phyloP scores from a whole-genome alignment of 768 basidiomycete genomes.

The Collybia mongolica region DNA sequence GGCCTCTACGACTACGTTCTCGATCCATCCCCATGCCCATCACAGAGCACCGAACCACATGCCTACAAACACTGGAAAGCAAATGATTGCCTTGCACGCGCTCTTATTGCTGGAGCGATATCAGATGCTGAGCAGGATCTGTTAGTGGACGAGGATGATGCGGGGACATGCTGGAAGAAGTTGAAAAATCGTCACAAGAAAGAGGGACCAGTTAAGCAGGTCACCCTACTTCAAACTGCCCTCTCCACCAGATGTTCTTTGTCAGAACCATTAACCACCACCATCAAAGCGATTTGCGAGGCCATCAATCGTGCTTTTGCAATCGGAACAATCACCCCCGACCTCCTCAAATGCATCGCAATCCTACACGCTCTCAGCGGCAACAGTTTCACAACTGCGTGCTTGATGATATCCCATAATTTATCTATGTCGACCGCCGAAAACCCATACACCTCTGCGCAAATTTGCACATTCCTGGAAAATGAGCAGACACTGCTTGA shows the following conservation, averaged over 20 bases:
- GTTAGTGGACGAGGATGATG: neutral
- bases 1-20: neutral
- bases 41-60: neutral
- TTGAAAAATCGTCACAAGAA: constrained; percentile 7
- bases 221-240: constrained; percentile 12
- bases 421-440: constrained; percentile 6
- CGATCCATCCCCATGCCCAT: neutral
- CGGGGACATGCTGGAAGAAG: constrained; percentile 5
- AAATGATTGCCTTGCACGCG: constrained; percentile 8
- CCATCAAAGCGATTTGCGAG: constrained; percentile 1
- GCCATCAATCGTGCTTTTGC: constrained; percentile 4
- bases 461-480: constrained; percentile 1
- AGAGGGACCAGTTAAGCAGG: constrained; percentile 18
- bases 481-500: neutral
- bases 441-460: constrained; percentile 8
- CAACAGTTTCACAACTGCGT: constrained; percentile 1
- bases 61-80: constrained; percentile 9
- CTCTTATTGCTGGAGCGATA: constrained; percentile 1
- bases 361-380: constrained; percentile 10
- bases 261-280: neutral
- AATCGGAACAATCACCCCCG: constrained; percentile 7
- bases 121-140: neutral
- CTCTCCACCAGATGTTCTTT: constrained; percentile 1
- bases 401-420: constrained; percentile 6
- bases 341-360: constrained; percentile 11